Conservation (phyloP, 2,329 filamentous ascomycete species). For the Grosmannia penicillata region DNA sequence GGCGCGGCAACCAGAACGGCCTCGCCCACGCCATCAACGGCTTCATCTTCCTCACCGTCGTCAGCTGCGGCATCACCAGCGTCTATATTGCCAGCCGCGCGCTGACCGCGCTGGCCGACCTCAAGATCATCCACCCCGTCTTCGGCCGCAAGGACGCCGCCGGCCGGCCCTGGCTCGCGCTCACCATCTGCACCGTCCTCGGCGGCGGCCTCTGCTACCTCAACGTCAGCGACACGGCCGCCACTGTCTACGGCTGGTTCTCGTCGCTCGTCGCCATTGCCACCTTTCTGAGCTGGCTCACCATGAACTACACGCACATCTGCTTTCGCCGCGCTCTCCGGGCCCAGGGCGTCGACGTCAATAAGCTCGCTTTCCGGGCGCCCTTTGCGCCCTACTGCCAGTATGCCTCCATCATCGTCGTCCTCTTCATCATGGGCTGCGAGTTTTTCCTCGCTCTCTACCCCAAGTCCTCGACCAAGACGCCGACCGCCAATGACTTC, state of each 20-base stretch:
- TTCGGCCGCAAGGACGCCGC: conserved; percentile 48
- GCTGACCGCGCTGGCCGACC: conserved; percentile 62
- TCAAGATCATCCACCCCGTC: conserved; percentile 56
- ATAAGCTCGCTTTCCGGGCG: conserved; percentile 34
- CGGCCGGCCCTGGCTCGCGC: conserved; percentile 43
- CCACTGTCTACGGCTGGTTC: conserved; percentile 55
- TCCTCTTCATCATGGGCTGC: conserved; percentile 42
- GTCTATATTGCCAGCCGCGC: conserved; percentile 65
- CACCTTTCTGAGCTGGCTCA: conserved; percentile 55
- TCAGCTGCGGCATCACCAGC: conserved; percentile 34
- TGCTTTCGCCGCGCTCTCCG: conserved; percentile 44
- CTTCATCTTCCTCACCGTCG: conserved; percentile 4
- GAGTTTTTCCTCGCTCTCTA: conserved; percentile 27
- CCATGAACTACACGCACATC: conserved; percentile 48
- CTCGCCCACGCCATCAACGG: conserved; percentile 4
- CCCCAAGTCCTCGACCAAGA: conserved; percentile 37
- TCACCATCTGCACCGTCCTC: conserved; percentile 41
- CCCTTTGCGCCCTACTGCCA: conserved; percentile 21
- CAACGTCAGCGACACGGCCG: conserved; percentile 43
- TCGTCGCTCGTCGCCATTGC: conserved; percentile 55
- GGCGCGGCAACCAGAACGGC: conserved; percentile 21
- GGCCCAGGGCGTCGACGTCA: conserved; percentile 40
- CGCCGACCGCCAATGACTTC: conserved; percentile 48
- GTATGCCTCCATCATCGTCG: conserved; percentile 13
- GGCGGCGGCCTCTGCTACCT: conserved; percentile 53